phyloP scores from a whole-genome alignment of 2,329 filamentous ascomycete genomes.

The Grosmannia huntii region DNA sequence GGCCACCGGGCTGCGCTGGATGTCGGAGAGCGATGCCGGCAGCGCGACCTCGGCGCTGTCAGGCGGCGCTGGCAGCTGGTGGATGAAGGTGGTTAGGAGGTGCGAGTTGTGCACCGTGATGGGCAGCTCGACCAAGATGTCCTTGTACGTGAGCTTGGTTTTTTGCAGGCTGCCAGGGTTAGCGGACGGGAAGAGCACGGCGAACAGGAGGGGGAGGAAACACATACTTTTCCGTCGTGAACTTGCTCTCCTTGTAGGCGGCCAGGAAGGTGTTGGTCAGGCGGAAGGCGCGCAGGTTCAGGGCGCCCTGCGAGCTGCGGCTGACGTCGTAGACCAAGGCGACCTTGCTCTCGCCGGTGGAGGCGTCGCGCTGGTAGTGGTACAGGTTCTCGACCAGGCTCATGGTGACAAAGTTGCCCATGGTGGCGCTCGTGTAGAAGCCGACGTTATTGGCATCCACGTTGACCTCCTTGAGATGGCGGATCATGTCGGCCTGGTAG shows the following conservation, averaged over 20 bases:
- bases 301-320: constrained; percentile 80
- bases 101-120: constrained; percentile 92
- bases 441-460: constrained; percentile 96
- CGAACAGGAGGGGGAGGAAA: constrained; percentile 12
- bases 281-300: constrained; percentile 84
- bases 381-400: constrained; percentile 97
- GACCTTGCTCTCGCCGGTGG: constrained; percentile 74
- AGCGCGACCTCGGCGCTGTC: constrained; percentile 56
- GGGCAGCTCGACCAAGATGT: constrained; percentile 84
- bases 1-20: constrained; percentile 51
- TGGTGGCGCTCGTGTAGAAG: constrained; percentile 97
- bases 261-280: constrained; percentile 79
- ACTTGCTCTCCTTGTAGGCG: constrained; percentile 93
- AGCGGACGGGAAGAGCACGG: not conserved
- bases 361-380: constrained; percentile 94
- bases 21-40: constrained; percentile 66
- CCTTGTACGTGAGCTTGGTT: constrained; percentile 83
- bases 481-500: constrained; percentile 96
- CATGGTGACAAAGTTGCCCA: constrained; percentile 95
- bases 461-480: constrained; percentile 91
- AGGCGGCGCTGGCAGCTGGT: constrained; percentile 66
- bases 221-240: constrained; percentile 82
- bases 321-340: constrained; percentile 91
- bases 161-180: constrained; percentile 63
- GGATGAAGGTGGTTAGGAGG: constrained; percentile 86